These are phyloP conservation scores for Lentinula novae-zelandiae DNA, from an alignment of 1,284 basidiomycete genomes.

Conservation along the genomic window DNA sequence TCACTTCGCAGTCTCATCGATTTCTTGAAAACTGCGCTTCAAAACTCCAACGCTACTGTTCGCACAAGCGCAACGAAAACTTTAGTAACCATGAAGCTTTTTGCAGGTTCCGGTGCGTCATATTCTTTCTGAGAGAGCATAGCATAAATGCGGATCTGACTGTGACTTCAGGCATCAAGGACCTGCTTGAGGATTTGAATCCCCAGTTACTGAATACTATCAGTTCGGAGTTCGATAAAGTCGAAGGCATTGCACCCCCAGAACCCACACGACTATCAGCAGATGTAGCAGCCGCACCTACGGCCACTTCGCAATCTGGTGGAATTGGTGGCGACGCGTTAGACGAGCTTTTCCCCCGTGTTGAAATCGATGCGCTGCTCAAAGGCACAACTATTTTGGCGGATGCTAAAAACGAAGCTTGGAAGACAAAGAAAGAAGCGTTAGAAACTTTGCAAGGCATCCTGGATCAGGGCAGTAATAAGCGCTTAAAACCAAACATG, in stretches of 20 bases:
- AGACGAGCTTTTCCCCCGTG: conserved; percentile 93
- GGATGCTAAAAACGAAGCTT: conserved; percentile 87
- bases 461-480: conserved; percentile 88
- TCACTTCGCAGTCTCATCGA: conserved; percentile 86
- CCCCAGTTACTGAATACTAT: conserved; percentile 93
- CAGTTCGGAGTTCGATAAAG: conserved; percentile 90
- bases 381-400: conserved; percentile 81
- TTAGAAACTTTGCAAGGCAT: conserved; percentile 83
- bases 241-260: conserved; percentile 76
- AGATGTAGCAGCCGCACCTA: conserved; percentile 60
- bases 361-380: conserved; percentile 88
- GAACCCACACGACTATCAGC: conserved; percentile 76
- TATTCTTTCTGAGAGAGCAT: background rate
- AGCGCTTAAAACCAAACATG: conserved; percentile 88
- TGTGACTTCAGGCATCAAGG: conserved; percentile 68
- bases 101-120: conserved; percentile 81
- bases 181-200: conserved; percentile 92
- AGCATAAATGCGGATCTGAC: background rate
- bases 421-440: conserved; percentile 97
- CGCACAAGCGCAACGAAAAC: conserved; percentile 95
- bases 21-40: conserved; percentile 83
- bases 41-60: conserved; percentile 93
- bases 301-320: conserved; percentile 32
- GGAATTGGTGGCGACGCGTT: conserved; percentile 63
- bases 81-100: conserved; percentile 88